Conservation (phyloP, 208 protist species). For the Naegleria lovaniensis region DNA sequence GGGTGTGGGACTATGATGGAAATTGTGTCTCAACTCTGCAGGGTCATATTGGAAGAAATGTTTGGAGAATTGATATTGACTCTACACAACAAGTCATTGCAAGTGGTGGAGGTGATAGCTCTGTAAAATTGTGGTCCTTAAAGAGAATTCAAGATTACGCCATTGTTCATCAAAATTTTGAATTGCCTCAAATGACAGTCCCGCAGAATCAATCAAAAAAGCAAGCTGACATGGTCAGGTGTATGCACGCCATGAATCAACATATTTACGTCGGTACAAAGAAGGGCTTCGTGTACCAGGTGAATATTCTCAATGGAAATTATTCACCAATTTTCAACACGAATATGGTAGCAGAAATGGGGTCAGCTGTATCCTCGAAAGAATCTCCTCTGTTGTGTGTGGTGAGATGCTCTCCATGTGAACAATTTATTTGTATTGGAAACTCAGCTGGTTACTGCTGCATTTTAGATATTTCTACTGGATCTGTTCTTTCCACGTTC, state of each 20-base stretch:
- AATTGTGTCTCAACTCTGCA: neutral
- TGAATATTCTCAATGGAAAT: neutral
- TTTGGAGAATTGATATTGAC: neutral
- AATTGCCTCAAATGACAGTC: neutral
- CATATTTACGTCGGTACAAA: neutral
- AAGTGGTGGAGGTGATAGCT: neutral
- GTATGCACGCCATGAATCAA: neutral
- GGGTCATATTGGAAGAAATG: constrained; percentile 18
- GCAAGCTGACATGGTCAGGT: neutral
- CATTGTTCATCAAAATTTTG: neutral
- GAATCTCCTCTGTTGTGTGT: neutral
- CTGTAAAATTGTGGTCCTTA: constrained; percentile 11
- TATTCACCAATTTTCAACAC: neutral
- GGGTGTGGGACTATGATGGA: neutral
- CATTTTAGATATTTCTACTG: neutral
- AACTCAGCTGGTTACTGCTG: neutral
- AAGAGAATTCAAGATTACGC: neutral
- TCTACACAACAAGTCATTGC: neutral
- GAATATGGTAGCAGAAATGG: neutral
- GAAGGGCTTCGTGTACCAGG: neutral
- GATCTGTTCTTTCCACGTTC: neutral
- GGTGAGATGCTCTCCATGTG: neutral
- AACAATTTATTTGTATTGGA: neutral
- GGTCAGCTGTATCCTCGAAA: neutral
- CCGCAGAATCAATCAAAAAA: neutral